phyloP scores from a whole-genome alignment of 108 stramenopile species.

The Nitzschia sp. region DNA sequence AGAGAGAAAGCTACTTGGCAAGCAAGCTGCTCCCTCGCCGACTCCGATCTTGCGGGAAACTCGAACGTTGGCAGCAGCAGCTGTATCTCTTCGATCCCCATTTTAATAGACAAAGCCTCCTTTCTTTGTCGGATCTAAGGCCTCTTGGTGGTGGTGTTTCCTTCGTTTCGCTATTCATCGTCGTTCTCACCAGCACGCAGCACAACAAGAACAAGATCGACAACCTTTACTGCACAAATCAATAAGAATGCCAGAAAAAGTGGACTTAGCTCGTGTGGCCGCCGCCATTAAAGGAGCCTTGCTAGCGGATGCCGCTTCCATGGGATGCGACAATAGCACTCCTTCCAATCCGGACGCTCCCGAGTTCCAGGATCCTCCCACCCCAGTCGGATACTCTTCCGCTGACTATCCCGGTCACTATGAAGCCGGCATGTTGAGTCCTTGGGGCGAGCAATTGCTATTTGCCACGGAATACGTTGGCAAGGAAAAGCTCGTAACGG shows the following conservation, averaged over 20 bases:
- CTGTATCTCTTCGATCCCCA: background rate
- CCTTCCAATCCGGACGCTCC: slow-evolving; percentile 7
- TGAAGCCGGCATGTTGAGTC: slow-evolving; percentile 17
- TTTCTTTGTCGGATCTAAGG: background rate
- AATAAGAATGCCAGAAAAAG: background rate
- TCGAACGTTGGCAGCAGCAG: background rate
- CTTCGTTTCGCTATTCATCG: background rate
- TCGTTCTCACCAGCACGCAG: background rate
- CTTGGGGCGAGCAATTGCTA: slow-evolving; percentile 24
- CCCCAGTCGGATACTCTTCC: slow-evolving; percentile 12
- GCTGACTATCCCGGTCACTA: slow-evolving; percentile 29
- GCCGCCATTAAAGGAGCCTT: slow-evolving; percentile 20
- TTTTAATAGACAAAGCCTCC: background rate
- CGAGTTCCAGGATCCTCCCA: slow-evolving; percentile 26
- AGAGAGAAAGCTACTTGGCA: too few species aligned
- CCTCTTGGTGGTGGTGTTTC: background rate
- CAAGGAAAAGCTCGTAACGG: slow-evolving; percentile 11
- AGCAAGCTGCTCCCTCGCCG: background rate
- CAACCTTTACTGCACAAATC: background rate
- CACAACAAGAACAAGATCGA: background rate
- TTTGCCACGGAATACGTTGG: slow-evolving; percentile 21
- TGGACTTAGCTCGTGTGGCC: slow-evolving; percentile 13
- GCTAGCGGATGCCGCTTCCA: slow-evolving; percentile 19
- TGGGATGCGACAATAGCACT: slow-evolving; percentile 9
- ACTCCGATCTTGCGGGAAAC: too few species aligned